Conservation (phyloP, 345 rosid species). For the Linum usitatissimum region DNA sequence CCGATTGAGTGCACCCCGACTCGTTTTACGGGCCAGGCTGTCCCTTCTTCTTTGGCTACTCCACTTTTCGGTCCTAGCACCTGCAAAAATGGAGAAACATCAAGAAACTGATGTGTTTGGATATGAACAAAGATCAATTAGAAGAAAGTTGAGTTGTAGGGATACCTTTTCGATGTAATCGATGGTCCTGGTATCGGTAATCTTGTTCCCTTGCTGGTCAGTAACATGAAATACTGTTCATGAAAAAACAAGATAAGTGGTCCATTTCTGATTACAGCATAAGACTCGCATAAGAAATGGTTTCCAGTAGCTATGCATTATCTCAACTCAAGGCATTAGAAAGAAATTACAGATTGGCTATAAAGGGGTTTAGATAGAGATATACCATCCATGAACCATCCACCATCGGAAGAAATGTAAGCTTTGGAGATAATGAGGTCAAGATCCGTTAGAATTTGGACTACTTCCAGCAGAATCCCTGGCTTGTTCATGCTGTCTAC, state of each 20-base stretch:
- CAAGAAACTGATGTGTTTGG: no score
- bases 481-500: constrained; percentile 92
- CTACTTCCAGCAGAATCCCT: constrained; percentile 89
- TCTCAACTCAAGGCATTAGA: neutral
- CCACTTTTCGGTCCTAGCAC: constrained; percentile 73
- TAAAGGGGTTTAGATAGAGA: neutral
- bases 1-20: constrained; percentile 77
- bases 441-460: constrained; percentile 75
- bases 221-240: constrained; percentile 70
- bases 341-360: neutral
- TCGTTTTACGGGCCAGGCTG: constrained; percentile 52
- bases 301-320: neutral
- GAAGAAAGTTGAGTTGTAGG: neutral
- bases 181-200: constrained; percentile 60
- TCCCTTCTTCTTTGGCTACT: constrained; percentile 28
- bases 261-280: neutral
- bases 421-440: constrained; percentile 89
- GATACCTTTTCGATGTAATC: constrained; percentile 73
- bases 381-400: constrained; percentile 98
- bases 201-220: constrained; percentile 76
- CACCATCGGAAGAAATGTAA: constrained; percentile 91
- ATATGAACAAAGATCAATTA: constrained; percentile 4
- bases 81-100: constrained; percentile 19
- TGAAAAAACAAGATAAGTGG: constrained; percentile 8
- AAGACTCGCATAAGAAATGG: neutral